Evolutionary conservation across 2,329 filamentous ascomycete species (phyloP), one percentile per base, ranked within the genome.

Genomic region (Penicillium sp.): DNA sequence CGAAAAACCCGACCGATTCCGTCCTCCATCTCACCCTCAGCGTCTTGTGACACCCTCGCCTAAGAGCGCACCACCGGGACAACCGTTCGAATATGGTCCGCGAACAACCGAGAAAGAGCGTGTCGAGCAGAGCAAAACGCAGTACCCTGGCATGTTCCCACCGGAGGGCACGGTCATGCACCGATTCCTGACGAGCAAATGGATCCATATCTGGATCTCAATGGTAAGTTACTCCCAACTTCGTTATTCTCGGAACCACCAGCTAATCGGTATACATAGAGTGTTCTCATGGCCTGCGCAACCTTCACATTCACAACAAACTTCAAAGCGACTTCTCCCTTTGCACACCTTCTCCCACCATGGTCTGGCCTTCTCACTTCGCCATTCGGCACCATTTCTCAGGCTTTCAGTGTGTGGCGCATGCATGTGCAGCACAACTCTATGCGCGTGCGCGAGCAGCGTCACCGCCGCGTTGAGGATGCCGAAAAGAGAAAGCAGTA

Each of bases 71-170:
- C 51, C 53, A 2, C 43, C 58, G 24, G 64, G 73, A 48, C 61
- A 65, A 43, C 86, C 87, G 29, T 81, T 82, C 64, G 85, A 88
- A 72, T 96, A 95, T 70, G 92, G 91, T 36, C 89, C 90, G 16
- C 76, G 84, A 21, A 75, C 92, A 56, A 86, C 84, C 48, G 88
- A 96, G 72, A 75, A 80, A 47, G 77, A 82, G 58, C 50, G 50
- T 6, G 11, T 53, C 4, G 82, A 81, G 56, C 90, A 90, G 78
- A 81, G 79, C 61, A 83, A 75, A 60, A 88, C 84, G 72, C 79
- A 88, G 60, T 97, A 97, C 71, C 94, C 94, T 1, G 88, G 92
- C 64, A 87, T 95, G 82, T 92, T 96, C 81, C 89, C 93, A 44
- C 87, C 92, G 0, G 81, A 88, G 68, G 90, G 91, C 5, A 90